These are phyloP conservation scores for Periconia sp. DNA, from an alignment of 2,329 filamentous ascomycete genomes.

Conservation along the genomic window DNA sequence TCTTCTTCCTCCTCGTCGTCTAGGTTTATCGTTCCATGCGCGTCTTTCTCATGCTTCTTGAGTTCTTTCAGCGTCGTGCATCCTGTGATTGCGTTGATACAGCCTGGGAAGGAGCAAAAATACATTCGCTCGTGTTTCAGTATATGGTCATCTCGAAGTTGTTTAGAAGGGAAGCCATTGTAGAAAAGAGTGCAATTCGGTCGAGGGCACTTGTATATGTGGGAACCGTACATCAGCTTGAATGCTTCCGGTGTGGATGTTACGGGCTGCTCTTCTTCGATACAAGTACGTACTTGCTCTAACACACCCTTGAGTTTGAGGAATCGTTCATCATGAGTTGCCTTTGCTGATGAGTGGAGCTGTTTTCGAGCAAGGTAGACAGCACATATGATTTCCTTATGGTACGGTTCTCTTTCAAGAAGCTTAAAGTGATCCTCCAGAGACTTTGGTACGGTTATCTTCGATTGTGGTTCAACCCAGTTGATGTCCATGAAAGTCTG, in stretches of 20 bases:
- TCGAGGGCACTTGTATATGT: constrained; percentile 7
- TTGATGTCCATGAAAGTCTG: constrained; percentile 1
- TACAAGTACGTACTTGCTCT: neutral
- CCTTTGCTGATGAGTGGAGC: neutral
- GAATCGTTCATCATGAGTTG: neutral
- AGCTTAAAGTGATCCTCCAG: neutral
- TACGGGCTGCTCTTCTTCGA: neutral
- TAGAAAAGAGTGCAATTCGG: constrained; percentile 9
- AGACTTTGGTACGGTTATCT: neutral
- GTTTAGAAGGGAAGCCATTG: constrained; percentile 2
- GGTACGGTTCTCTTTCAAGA: neutral
- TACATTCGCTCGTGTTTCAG: constrained; percentile 9
- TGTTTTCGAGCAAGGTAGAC: neutral
- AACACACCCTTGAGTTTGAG: neutral
- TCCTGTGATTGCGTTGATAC: constrained; percentile 1
- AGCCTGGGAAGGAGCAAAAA: constrained; percentile 2
- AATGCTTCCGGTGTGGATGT: neutral
- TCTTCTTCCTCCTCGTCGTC: constrained; percentile 1
- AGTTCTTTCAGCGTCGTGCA: constrained; percentile 4
- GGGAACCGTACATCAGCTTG: constrained; percentile 1
- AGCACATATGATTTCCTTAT: neutral
- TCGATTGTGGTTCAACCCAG: neutral
- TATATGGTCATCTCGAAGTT: constrained; percentile 7
- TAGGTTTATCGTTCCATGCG: constrained; percentile 1
- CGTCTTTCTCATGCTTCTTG: constrained; percentile 5